Base-by-base conservation (phyloP, 306 rosid species). In the Fagus sylvatica region DNA sequence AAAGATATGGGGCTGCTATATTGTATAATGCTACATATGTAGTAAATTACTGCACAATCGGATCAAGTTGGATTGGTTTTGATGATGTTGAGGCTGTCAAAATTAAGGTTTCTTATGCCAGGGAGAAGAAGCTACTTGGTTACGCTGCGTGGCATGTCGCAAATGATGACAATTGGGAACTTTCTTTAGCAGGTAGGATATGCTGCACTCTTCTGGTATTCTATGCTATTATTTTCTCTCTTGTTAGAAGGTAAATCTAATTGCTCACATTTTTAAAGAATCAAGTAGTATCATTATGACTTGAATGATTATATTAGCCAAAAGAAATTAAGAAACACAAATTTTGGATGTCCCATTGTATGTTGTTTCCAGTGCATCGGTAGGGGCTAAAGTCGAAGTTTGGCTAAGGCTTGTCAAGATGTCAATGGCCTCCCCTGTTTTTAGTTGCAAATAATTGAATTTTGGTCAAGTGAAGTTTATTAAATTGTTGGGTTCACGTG, bases 81-180 rank as follows among this genome's bases (percentile, higher is more conserved):
- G 89, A 86, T 74, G 85, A 80, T 72, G 83, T 55, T 15, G 72
- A 77, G n/a, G 73, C 11, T 12, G 65, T 86, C 34, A 71, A 36
- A 55, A 39, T 17, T 3, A 86, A 83, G 73, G 87, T 86, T 10
- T 69, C 87, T 49, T 83, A 83, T 65, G 89, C 82, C 6, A 86
- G 60, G 69, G 74, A 80, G 66, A 78, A 69, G 54, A 71, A 62
- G 11, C 64, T 86, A 28, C 81, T 53, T 72, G 87, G 89, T 37
- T 86, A 78, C 10, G 4, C 1, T 83, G 81, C 43, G 34, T 83
- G 83, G 85, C 72, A 72, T 17, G 61, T 86, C 40, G 13, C 79
- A 13, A 0, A 57, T 7, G 87, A 86, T 66, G 81, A 80, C 33
- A 77, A 80, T 34, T 79, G 84, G 79, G 67, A 0, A 42, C 82